Conservation (phyloP, 257 asterid species). For the Lycium barbarum region DNA sequence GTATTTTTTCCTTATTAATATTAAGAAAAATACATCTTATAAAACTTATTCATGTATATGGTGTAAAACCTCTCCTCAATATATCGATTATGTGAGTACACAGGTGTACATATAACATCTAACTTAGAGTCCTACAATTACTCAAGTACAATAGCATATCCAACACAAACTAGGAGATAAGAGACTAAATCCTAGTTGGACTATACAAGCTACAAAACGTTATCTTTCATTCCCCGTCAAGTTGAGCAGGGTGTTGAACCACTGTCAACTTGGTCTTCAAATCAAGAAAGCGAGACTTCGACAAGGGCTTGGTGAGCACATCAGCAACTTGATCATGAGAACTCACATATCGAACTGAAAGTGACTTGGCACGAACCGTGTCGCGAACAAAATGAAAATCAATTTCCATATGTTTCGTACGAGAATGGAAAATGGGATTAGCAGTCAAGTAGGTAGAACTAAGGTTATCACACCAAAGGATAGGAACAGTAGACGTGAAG, state of each 20-base stretch:
- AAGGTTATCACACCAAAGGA: no score
- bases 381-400: neutral
- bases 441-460: neutral
- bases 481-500: neutral
- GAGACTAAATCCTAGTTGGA: no score
- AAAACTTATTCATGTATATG: neutral
- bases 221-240: no score
- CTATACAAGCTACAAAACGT: no score
- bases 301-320: no score
- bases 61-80: no score
- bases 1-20: neutral
- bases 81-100: no score
- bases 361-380: neutral
- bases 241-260: no score
- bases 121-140: no score
- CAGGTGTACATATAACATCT: no score
- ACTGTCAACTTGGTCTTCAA: neutral
- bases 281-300: neutral
- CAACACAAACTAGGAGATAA: no score
- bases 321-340: neutral
- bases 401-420: neutral
- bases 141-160: no score
- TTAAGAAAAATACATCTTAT: neutral
- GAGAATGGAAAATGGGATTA: neutral
- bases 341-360: neutral